Percentiles rank a stretch among this genome's conserved stretches.
phyloP scores from a whole-genome alignment of 768 basidiomycete genomes.

The Suillus tomentosus region DNA sequence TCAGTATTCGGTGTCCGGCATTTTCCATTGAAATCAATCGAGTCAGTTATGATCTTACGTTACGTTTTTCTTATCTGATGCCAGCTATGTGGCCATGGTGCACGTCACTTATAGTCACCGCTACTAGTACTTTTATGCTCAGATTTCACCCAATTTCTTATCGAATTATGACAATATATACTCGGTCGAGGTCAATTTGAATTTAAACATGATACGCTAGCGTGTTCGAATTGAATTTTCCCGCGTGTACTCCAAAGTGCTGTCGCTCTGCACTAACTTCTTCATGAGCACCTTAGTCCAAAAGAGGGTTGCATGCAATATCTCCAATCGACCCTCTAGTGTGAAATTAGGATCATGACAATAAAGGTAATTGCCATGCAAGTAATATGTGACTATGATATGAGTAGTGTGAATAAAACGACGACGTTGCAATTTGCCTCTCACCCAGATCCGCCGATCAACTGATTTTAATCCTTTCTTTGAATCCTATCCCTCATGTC shows the following conservation, averaged over 20 bases:
- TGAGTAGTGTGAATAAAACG: constrained; percentile 8
- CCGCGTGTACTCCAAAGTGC: too few species aligned
- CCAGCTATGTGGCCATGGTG: too few species aligned
- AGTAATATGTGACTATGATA: background rate
- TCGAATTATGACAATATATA: too few species aligned
- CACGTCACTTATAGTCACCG: too few species aligned
- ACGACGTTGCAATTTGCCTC: background rate
- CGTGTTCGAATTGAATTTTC: too few species aligned
- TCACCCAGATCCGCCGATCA: background rate
- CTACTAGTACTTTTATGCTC: too few species aligned
- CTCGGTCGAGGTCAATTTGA: too few species aligned
- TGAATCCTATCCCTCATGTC: constrained; percentile 41
- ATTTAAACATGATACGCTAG: too few species aligned
- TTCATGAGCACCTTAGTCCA: background rate
- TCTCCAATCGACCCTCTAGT: background rate
- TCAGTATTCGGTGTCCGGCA: constrained; percentile 3
- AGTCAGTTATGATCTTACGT: background rate
- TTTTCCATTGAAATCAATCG: background rate
- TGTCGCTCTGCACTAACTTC: too few species aligned
- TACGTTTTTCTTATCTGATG: constrained; percentile 1
- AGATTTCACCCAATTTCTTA: too few species aligned
- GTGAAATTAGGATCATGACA: background rate
- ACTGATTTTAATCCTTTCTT: constrained; percentile 5
- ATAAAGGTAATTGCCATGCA: background rate
- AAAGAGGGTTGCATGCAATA: background rate